Evolutionary conservation across 108 stramenopile species (phyloP).

Genomic region (Skeletonema tropicum): DNA sequence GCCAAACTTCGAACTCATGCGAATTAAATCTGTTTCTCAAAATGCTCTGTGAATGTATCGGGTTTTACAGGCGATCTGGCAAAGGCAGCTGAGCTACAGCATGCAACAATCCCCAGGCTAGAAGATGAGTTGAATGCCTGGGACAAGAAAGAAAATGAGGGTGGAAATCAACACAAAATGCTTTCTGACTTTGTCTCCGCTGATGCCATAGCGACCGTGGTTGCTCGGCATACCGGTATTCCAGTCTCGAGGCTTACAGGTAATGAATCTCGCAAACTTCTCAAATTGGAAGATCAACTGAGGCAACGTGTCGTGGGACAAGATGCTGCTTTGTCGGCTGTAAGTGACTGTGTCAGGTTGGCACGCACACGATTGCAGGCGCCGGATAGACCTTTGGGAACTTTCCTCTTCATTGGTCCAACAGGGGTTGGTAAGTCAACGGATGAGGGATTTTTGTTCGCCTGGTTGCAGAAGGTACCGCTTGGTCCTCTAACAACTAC

Average conservation of each 20-base stretch:
- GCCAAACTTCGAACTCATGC: background rate
- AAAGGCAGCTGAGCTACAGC: constrained; percentile 68
- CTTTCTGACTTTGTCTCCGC: constrained; percentile 88
- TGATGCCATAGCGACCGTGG: constrained; percentile 94
- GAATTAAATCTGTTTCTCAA: background rate
- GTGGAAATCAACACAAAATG: constrained; percentile 72
- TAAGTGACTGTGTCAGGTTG: constrained; percentile 90
- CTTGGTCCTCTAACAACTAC: background rate
- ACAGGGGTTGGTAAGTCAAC: constrained; percentile 76
- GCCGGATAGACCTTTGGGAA: constrained; percentile 88
- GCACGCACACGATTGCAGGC: constrained; percentile 91
- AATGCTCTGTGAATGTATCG: background rate
- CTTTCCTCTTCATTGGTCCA: constrained; percentile 92
- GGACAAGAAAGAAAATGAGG: constrained; percentile 41
- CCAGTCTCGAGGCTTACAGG: constrained; percentile 89
- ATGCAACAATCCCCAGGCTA: constrained; percentile 68
- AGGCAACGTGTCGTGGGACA: constrained; percentile 92
- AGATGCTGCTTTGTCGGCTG: constrained; percentile 88
- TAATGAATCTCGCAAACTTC: constrained; percentile 90
- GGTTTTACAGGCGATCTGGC: constrained; percentile 13
- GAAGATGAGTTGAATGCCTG: constrained; percentile 71
- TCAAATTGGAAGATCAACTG: constrained; percentile 86
- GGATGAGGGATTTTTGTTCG: background rate
- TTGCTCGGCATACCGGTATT: constrained; percentile 93
- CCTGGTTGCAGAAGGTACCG: background rate